These are phyloP conservation scores for Phascolomyces articulosus DNA, from an alignment of 371 early-diverging fungal species.

Conservation along the genomic window DNA sequence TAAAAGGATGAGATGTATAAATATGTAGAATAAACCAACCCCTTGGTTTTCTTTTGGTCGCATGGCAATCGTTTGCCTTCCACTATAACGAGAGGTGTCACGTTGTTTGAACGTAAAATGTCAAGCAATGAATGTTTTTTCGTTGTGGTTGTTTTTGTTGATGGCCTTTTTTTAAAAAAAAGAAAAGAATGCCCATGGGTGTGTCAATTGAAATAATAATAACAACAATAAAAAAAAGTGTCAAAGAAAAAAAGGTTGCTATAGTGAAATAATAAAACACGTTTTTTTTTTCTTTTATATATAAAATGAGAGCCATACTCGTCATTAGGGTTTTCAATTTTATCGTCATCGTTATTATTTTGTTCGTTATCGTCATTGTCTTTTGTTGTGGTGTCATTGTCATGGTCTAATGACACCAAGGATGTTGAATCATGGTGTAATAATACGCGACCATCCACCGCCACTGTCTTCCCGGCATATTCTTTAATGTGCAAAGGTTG, in stretches of 20 bases:
- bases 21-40: conserved; percentile 55
- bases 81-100: conserved; percentile 93
- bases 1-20: neutral
- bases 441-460: conserved; percentile 89
- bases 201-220: too few species aligned
- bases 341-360: neutral
- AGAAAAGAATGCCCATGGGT: neutral
- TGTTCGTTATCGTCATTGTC: neutral
- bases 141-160: too few species aligned
- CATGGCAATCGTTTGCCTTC: conserved; percentile 94
- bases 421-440: conserved; percentile 1
- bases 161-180: neutral
- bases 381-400: neutral
- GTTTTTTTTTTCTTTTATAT: too few species aligned
- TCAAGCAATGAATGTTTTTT: conserved; percentile 36
- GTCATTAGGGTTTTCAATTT: neutral
- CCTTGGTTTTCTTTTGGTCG: conserved; percentile 75
- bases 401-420: neutral
- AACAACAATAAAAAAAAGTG: too few species aligned
- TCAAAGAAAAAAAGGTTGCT: too few species aligned
- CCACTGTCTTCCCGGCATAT: conserved; percentile 76
- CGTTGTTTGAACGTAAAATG: conserved; percentile 66
- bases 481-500: conserved; percentile 64
- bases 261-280: too few species aligned
- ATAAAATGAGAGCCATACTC: neutral